Conservation (phyloP, 768 basidiomycete species). For the Ramaria sp. region DNA sequence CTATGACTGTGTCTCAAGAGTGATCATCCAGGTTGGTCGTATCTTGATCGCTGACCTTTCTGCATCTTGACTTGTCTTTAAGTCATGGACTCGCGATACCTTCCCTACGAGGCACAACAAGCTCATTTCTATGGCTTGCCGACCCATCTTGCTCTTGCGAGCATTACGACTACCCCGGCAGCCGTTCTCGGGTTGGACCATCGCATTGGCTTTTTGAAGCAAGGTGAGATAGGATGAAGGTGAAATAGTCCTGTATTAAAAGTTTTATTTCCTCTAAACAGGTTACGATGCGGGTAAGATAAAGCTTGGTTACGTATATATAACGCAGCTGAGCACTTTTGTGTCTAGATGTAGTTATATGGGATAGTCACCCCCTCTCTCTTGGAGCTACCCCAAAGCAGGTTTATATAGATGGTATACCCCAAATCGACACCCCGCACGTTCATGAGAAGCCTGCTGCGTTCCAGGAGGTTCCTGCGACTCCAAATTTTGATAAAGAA, state of each 20-base stretch:
- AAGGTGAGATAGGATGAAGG: constrained; percentile 7
- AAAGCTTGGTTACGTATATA: constrained; percentile 12
- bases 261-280: background rate
- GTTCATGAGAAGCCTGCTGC: constrained; percentile 19
- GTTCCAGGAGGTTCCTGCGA: constrained; percentile 34
- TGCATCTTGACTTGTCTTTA: background rate
- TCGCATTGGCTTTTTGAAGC: constrained; percentile 26
- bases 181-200: constrained; percentile 28
- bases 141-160: constrained; percentile 21
- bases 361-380: constrained; percentile 25
- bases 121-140: constrained; percentile 27
- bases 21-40: constrained; percentile 28
- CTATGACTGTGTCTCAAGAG: constrained; percentile 9
- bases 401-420: constrained; percentile 34
- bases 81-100: constrained; percentile 22
- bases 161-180: constrained; percentile 29
- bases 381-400: constrained; percentile 33
- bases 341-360: constrained; percentile 22
- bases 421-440: constrained; percentile 18
- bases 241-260: background rate
- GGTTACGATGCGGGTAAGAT: constrained; percentile 8
- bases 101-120: constrained; percentile 29
- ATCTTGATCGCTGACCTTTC: background rate
- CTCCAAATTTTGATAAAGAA: constrained; percentile 65
- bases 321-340: constrained; percentile 20